Base-by-base conservation (phyloP, 1,284 basidiomycete genomes). In the Neotropicomus parvogracilis region DNA sequence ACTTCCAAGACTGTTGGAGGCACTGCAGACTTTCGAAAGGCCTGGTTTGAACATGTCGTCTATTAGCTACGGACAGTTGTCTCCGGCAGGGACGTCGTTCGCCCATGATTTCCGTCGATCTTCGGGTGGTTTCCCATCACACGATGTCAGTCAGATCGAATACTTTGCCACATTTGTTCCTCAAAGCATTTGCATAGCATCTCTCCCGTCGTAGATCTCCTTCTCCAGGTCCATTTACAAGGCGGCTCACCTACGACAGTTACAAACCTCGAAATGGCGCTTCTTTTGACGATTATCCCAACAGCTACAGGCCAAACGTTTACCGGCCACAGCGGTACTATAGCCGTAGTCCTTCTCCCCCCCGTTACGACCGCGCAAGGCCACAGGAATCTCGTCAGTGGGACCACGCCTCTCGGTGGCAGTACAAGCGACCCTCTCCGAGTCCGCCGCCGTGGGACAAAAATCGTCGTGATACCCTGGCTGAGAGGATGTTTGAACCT, bases 401-500 rank as follows among this genome's bases (percentile, higher is more conserved):
- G 70, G 60, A 63, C 28, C 57, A 65, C 10, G 26, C 48, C 21
- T 37, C 61, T 42, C 57, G 60, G 45, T 71, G 66, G 72, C 53
- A 50, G 16, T 40, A 57, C 49, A 63, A 60, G 35, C 58, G 57
- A 52, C 54, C 67, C 35, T 60, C 67, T 34, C 60, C 72, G 38
- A 60, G 69, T 50, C 61, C 69, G 46, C 59, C 68, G 26, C 55
- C 66, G 45, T 62, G 57, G 51, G 65, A 66, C 43, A 64, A 48
- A 57, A 61, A 36, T 56, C 63, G 65, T 45, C 72, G 72, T 47
- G 76, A 75, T 52, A 66, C 61, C 46, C 61, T 77, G 49, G 71
- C 78, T 20, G 73, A 77, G 50, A 72, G 81, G 52, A 77, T 81
- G 72, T 81, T 86, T 59, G 85, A 87, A 63, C 82, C 85, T 19